Evolutionary conservation across 306 rosid genomes (phyloP).

Genomic region (Ochetophila trinervis): DNA sequence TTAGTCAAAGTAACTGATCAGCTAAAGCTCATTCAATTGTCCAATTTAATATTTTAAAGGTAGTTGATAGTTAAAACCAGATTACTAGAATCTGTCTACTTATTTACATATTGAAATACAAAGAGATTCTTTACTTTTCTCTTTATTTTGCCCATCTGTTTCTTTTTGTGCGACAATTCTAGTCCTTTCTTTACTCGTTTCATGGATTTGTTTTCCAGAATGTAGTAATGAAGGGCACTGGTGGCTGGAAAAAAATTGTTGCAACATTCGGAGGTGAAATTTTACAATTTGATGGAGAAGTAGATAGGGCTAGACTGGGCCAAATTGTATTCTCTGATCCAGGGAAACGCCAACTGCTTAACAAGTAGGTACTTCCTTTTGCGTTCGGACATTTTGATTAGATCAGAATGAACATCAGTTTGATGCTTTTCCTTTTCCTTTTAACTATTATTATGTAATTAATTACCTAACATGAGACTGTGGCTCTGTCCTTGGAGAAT

Average conservation of each 20-base stretch:
- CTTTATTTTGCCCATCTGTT: no score
- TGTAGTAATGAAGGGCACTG: slow-evolving; percentile 60
- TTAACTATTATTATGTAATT: no score
- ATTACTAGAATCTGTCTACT: no score
- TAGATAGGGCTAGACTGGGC: slow-evolving; percentile 70
- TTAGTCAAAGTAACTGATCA: no score
- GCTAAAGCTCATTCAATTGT: no score
- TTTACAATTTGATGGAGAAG: slow-evolving; percentile 63
- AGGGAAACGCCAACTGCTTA: slow-evolving; percentile 68
- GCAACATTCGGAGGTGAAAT: slow-evolving; percentile 71
- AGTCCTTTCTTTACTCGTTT: not conserved
- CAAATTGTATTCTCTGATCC: slow-evolving; percentile 80
- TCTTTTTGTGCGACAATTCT: no score
- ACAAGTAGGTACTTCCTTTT: slow-evolving; percentile 38
- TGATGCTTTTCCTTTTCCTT: no score
- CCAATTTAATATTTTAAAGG: no score
- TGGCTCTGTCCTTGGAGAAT: not conserved
- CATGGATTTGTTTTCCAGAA: slow-evolving; percentile 35
- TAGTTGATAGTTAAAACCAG: no score
- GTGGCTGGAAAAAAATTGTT: slow-evolving; percentile 75
- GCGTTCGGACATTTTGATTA: not conserved
- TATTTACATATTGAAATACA: no score
- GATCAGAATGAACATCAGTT: not conserved
- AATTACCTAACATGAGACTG: no score
- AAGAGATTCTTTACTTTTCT: no score